phyloP scores from a whole-genome alignment of 2,329 filamentous ascomycete species.

The Fusarium subglutinans region DNA sequence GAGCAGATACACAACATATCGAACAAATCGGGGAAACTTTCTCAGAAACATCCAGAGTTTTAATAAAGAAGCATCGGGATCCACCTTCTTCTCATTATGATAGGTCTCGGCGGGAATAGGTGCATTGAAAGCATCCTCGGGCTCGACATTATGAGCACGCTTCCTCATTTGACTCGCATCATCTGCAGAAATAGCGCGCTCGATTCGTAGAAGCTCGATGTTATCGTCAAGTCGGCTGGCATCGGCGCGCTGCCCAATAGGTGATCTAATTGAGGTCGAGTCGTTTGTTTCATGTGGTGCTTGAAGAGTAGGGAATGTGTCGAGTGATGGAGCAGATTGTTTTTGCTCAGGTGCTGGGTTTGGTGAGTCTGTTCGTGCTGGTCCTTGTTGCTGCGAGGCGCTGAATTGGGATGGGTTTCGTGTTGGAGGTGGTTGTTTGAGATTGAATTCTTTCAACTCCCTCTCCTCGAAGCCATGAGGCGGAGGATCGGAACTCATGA shows the following conservation, averaged over 20 bases:
- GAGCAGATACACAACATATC: conserved; percentile 60
- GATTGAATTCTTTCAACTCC: conserved; percentile 29
- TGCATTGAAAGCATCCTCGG: conserved; percentile 59
- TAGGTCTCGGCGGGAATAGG: conserved; percentile 40
- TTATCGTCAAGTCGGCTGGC: conserved; percentile 57
- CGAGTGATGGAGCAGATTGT: conserved; percentile 40
- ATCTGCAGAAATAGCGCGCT: conserved; percentile 57
- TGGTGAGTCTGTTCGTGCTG: conserved; percentile 9
- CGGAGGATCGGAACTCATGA: conserved; percentile 36
- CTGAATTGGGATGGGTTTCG: conserved; percentile 25
- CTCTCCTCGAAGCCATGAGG: conserved; percentile 20
- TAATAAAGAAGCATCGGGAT: conserved; percentile 48
- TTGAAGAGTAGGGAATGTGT: conserved; percentile 45
- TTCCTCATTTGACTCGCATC: conserved; percentile 37
- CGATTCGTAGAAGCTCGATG: conserved; percentile 59
- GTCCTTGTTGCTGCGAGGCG: conserved; percentile 1
- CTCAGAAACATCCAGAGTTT: conserved; percentile 57
- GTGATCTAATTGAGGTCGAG: conserved; percentile 35
- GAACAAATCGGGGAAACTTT: conserved; percentile 60
- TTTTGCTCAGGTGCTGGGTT: conserved; percentile 31
- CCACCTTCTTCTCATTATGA: conserved; percentile 42
- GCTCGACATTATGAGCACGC: conserved; percentile 48
- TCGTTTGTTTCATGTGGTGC: conserved; percentile 40
- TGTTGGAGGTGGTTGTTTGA: conserved; percentile 27
- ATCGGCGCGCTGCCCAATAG: conserved; percentile 45